Evolutionary conservation across 148 eudicot genomes (phyloP), one percentile per base, ranked within the genome.

Genomic region (Cornus suecica): DNA sequence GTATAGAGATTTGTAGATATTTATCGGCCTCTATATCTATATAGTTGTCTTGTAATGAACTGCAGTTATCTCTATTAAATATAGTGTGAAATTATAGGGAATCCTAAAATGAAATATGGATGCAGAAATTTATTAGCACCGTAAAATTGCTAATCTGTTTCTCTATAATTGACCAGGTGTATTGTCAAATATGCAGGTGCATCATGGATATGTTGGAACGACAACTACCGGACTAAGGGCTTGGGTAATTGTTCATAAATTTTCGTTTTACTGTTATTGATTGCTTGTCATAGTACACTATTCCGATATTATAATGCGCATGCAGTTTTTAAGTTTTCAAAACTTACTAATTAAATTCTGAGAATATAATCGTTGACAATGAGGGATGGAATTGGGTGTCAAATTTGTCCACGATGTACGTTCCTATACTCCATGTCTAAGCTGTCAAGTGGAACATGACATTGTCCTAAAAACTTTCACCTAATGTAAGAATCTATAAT

Each of bases 201-300:
- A 95, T 76, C 99, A 95, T 82, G 99, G 99, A 45, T 97, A 97
- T 63, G 99, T 92, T 52, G 99, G 97, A 79, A 95, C 99, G 51
- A 95, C 97, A 60, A 97, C 99, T 66, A 89, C 92, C 71, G 97
- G 99, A 80, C 86, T 95, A 51, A 88, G 83, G 82, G 94, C 97
- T 74, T 97, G 97, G 90, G 99, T 95, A 91, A 80, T 23, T 45
- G 69, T 54, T 66, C 25, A 65, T 52, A 45, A n/a, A 3, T n/a
- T 58, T 16, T 56, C 10, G 18, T 42, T 74, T 68, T 2, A 16
- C 24, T 14, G 34, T 70, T 28, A 37, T 20, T 71, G n/a, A 30
- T 54, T 24, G 66, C 15, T 5, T 23, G 54, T 7, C 29, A 34
- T 41, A 54, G 31, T 73, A 13, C 51, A 22, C 62, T 9, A 58